Base-by-base conservation (phyloP, 352 stramenopile species). In the Globisporangium polare region DNA sequence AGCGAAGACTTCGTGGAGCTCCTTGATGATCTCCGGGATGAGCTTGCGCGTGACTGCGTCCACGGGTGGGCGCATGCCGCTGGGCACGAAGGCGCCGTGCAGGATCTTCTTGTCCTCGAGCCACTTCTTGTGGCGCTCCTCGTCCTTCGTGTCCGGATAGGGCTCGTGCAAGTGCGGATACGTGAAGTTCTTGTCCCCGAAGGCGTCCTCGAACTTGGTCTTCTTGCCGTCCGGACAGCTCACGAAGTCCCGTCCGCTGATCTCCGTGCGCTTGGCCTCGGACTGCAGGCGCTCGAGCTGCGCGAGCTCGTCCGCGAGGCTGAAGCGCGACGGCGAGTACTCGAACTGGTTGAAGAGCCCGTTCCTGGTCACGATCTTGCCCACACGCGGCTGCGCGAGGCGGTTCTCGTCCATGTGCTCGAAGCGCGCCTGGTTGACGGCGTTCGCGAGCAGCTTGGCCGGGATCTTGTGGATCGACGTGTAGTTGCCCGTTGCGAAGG, bases 341-440 rank as follows among this genome's bases (percentile, higher is more conserved):
- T 92, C 85, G 57, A 92, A 91, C 58, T 75, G 68, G 56, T 81
- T 89, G 63, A 94, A 94, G 17, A 90, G 57, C 1, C 83, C 83
- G 68, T 86, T 85, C 63, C 77, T 83, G 47, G 75, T 91, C 46
- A 73, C 68, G 50, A 82, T 78, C 61, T 85, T 86, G 53, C 65
- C 69, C 9, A 55, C 50, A 15, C 73, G 60, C 15, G 68, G 61
- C 45, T 75, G 64, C 18, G 67, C 68, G 42, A 87, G 63, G 13
- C 83, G 78, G 52, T 94, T 94, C 56, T 85, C 76, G 53, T 94
- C 83, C 79, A 94, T 91, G 58, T 80, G 74, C 64, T 90, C 80
- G 33, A 89, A 83, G 8, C 82, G 75, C 50, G 79, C 74, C 43
- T 84, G 75, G 45, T 79, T 91, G 31, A 92, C 77, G 18, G 80